Conservation (phyloP, 352 stramenopile genomes). For the Pythium periplocum region DNA sequence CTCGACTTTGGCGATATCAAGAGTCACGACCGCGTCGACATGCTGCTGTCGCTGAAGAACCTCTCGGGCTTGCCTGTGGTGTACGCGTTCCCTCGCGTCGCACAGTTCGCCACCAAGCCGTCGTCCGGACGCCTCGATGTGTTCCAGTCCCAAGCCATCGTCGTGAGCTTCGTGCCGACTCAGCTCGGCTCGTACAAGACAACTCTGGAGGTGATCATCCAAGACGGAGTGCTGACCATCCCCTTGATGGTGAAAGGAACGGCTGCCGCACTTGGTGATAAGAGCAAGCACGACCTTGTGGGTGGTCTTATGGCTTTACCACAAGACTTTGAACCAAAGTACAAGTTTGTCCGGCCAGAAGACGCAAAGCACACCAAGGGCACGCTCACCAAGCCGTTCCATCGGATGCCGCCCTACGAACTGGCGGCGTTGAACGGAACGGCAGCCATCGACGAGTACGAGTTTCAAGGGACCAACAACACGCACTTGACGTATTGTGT, state of each 20-base stretch:
- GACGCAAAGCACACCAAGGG: slow-evolving; percentile 61
- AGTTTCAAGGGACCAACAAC: slow-evolving; percentile 80
- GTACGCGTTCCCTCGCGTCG: slow-evolving; percentile 58
- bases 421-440: slow-evolving; percentile 55
- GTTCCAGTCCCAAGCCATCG: slow-evolving; percentile 82
- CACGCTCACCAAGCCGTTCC: slow-evolving; percentile 38
- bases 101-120: slow-evolving; percentile 79
- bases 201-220: slow-evolving; percentile 38
- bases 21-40: slow-evolving; percentile 74
- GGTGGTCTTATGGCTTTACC: slow-evolving; percentile 67
- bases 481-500: slow-evolving; percentile 85
- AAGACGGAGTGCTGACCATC: slow-evolving; percentile 40
- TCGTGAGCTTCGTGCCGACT: slow-evolving; percentile 85
- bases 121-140: slow-evolving; percentile 66
- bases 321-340: slow-evolving; percentile 81
- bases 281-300: slow-evolving; percentile 26
- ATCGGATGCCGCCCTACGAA: slow-evolving; percentile 62
- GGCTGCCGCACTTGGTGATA: slow-evolving; percentile 46
- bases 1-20: slow-evolving; percentile 85
- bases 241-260: slow-evolving; percentile 61
- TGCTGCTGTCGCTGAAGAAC: slow-evolving; percentile 84
- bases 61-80: slow-evolving; percentile 50
- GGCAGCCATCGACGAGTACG: slow-evolving; percentile 71
- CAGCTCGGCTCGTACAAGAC: slow-evolving; percentile 79
- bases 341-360: slow-evolving; percentile 86